Conservation (phyloP, 2,329 filamentous ascomycete genomes). For the Exophiala mesophila region DNA sequence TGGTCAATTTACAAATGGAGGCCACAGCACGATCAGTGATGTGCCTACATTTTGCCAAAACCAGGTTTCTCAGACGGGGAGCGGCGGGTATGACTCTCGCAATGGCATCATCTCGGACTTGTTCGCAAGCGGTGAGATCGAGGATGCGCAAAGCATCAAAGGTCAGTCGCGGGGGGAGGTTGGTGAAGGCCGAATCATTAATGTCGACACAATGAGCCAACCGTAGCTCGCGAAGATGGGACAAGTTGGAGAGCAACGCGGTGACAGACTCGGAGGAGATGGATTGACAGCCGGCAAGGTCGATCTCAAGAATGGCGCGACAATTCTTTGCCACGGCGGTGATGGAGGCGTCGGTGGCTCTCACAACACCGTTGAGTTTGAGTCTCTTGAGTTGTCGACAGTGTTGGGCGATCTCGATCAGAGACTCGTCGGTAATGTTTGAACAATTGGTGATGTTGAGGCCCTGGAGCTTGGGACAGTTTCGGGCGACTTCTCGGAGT, state of each 20-base stretch:
- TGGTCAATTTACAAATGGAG: conserved; percentile 82
- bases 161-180: conserved; percentile 61
- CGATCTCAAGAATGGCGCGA: conserved; percentile 91
- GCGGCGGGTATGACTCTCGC: conserved; percentile 82
- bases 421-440: conserved; percentile 78
- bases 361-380: conserved; percentile 88
- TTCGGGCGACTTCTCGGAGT: conserved; percentile 69
- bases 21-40: conserved; percentile 86
- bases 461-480: conserved; percentile 82
- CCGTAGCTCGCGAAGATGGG: conserved; percentile 82
- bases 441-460: conserved; percentile 86
- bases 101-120: conserved; percentile 79
- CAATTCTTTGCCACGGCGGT: conserved; percentile 83
- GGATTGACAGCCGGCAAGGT: conserved; percentile 77
- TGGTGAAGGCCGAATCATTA: conserved; percentile 81
- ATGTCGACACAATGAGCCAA: conserved; percentile 80
- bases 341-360: conserved; percentile 76
- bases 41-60: conserved; percentile 88
- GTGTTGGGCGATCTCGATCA: conserved; percentile 72
- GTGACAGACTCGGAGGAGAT: conserved; percentile 82
- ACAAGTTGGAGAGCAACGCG: conserved; percentile 69
- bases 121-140: conserved; percentile 82
- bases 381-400: conserved; percentile 88
- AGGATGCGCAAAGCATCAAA: conserved; percentile 90
- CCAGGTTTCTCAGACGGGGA: conserved; percentile 83